These are phyloP conservation scores for Ganoderma lucidum DNA, from an alignment of 1,284 basidiomycete species.

Conservation along the genomic window DNA sequence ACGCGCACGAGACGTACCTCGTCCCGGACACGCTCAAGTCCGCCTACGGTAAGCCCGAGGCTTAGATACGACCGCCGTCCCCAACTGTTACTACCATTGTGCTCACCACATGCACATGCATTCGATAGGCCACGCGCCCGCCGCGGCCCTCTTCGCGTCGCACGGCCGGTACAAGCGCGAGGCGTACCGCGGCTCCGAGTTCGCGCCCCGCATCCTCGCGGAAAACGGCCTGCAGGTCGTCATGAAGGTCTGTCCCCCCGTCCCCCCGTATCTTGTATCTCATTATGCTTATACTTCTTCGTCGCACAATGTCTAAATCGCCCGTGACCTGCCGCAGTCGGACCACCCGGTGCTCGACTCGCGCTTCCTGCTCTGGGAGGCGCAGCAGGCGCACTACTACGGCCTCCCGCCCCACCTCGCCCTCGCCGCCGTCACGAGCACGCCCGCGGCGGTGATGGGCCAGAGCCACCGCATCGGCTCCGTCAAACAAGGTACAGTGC, in stretches of 20 bases:
- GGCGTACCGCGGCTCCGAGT: slow-evolving; percentile 86
- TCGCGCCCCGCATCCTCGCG: slow-evolving; percentile 83
- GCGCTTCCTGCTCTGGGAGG: slow-evolving; percentile 84
- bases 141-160: slow-evolving; percentile 79
- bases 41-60: slow-evolving; percentile 53
- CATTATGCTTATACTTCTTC: too few relatives aligned
- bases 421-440: slow-evolving; percentile 78
- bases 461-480: slow-evolving; percentile 85
- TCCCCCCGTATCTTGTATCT: not conserved
- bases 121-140: slow-evolving; percentile 57
- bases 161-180: slow-evolving; percentile 80
- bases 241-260: slow-evolving; percentile 65
- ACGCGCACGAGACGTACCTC: slow-evolving; percentile 88
- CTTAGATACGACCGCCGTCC: not conserved
- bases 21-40: slow-evolving; percentile 82
- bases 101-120: slow-evolving; percentile 51
- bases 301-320: too few relatives aligned
- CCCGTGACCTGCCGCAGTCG: slow-evolving; percentile 46
- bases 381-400: slow-evolving; percentile 88
- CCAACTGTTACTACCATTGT: too few relatives aligned
- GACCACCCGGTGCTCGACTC: slow-evolving; percentile 82
- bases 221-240: slow-evolving; percentile 80
- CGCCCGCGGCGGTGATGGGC: slow-evolving; percentile 80
- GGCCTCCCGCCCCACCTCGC: slow-evolving; percentile 67
- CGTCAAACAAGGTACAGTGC: slow-evolving; percentile 61